These are phyloP conservation scores for Penicillium sp. DNA, from an alignment of 2,329 filamentous ascomycete genomes.

Conservation along the genomic window DNA sequence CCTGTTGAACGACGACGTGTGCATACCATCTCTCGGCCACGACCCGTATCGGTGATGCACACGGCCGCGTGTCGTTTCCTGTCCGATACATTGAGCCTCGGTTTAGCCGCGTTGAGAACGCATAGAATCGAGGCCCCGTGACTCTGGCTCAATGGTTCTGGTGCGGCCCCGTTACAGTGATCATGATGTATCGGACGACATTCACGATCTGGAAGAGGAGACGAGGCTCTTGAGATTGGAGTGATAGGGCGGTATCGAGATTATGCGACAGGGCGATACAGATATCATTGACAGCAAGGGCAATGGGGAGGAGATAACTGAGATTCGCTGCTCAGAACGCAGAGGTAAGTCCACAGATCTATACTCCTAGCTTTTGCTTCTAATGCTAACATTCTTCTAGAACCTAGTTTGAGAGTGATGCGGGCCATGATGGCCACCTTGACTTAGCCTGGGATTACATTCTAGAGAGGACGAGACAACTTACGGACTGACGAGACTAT, in stretches of 20 bases:
- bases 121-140: slow-evolving; percentile 42
- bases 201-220: slow-evolving; percentile 68
- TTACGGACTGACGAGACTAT: slow-evolving; percentile 8
- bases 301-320: slow-evolving; percentile 52
- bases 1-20: slow-evolving; percentile 24
- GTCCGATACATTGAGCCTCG: slow-evolving; percentile 35
- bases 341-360: slow-evolving; percentile 65
- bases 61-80: slow-evolving; percentile 37
- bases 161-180: slow-evolving; percentile 52
- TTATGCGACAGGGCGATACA: slow-evolving; percentile 29
- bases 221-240: slow-evolving; percentile 58
- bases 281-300: slow-evolving; percentile 37
- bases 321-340: slow-evolving; percentile 75
- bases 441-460: slow-evolving; percentile 43
- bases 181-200: slow-evolving; percentile 70
- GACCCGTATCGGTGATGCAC: slow-evolving; percentile 36
- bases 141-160: slow-evolving; percentile 51
- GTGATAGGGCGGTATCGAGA: slow-evolving; percentile 41
- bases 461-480: neutral
- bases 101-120: slow-evolving; percentile 24
- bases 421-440: slow-evolving; percentile 70
- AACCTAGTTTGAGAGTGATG: slow-evolving; percentile 62
- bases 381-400: slow-evolving; percentile 44
- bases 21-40: slow-evolving; percentile 31
- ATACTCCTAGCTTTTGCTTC: neutral